phyloP scores from a whole-genome alignment of 1,284 basidiomycete species.

The Microbotryum lychnidis-dioicae region DNA sequence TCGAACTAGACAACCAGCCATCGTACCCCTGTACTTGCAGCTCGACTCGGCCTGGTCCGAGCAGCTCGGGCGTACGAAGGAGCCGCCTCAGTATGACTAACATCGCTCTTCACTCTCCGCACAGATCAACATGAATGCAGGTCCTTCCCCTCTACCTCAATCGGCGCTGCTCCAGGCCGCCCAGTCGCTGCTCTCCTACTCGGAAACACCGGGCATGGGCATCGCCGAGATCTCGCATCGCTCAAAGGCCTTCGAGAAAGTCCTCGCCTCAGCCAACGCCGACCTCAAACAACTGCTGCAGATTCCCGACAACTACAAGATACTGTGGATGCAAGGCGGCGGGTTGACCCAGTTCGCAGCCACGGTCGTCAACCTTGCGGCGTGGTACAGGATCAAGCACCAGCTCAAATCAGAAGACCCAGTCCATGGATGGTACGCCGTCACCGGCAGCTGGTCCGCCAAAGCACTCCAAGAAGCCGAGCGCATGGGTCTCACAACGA shows the following conservation, averaged over 20 bases:
- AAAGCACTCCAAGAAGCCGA: slow-evolving; percentile 75
- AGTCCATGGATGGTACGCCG: slow-evolving; percentile 62
- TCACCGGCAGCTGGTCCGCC: slow-evolving; percentile 85
- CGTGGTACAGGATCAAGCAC: slow-evolving; percentile 52
- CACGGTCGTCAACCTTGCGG: slow-evolving; percentile 77
- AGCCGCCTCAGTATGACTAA: too few relatives aligned
- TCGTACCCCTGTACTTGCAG: too few relatives aligned
- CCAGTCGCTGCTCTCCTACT: slow-evolving; percentile 73
- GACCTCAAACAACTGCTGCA: slow-evolving; percentile 57
- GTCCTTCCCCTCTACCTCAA: slow-evolving; percentile 78
- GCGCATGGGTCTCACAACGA: slow-evolving; percentile 51
- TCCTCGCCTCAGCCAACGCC: slow-evolving; percentile 58
- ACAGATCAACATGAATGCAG: slow-evolving; percentile 77
- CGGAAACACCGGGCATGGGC: slow-evolving; percentile 71
- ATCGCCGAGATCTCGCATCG: slow-evolving; percentile 90
- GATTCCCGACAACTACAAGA: slow-evolving; percentile 71
- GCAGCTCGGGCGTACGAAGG: too few relatives aligned
- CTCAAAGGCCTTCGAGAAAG: slow-evolving; percentile 72
- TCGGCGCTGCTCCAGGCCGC: slow-evolving; percentile 68
- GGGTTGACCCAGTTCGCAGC: slow-evolving; percentile 83
- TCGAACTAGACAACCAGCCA: too few relatives aligned
- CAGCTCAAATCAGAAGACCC: slow-evolving; percentile 50
- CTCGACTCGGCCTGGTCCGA: too few relatives aligned
- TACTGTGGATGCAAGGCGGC: slow-evolving; percentile 88
- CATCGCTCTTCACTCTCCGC: background rate